These are phyloP conservation scores for Catunica adiposa DNA, from an alignment of 2,329 filamentous ascomycete genomes.

Conservation along the genomic window DNA sequence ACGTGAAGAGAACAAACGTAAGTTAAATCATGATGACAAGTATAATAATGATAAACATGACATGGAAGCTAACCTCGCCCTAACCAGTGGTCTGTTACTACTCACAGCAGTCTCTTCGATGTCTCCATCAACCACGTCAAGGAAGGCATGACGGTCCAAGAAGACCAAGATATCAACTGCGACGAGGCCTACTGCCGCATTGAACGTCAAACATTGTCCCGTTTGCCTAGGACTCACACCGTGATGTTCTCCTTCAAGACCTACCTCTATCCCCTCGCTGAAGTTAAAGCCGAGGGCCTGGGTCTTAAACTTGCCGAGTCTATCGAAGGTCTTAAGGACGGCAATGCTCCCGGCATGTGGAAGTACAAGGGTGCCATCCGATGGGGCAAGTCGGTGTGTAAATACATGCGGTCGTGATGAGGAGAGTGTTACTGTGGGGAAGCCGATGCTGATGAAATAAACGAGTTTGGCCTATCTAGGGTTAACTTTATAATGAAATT, in stretches of 20 bases:
- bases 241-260: slow-evolving; percentile 41
- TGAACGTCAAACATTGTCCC: slow-evolving; percentile 35
- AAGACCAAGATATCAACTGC: slow-evolving; percentile 25
- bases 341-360: slow-evolving; percentile 39
- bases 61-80: no score
- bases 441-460: no score
- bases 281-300: slow-evolving; percentile 33
- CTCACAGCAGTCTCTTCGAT: slow-evolving; percentile 26
- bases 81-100: slow-evolving; percentile 33
- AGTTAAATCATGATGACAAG: slow-evolving; percentile 14
- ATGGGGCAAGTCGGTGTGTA: slow-evolving; percentile 31
- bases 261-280: slow-evolving; percentile 31
- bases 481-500: no score
- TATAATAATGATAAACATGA: background rate
- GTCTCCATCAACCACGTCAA: slow-evolving; percentile 24
- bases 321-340: slow-evolving; percentile 33
- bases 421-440: no score
- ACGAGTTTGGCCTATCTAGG: no score
- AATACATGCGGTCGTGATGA: slow-evolving; percentile 26
- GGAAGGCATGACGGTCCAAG: slow-evolving; percentile 20
- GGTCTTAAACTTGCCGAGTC: slow-evolving; percentile 32
- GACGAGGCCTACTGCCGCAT: slow-evolving; percentile 26
- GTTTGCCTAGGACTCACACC: slow-evolving; percentile 30
- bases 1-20: slow-evolving; percentile 35
- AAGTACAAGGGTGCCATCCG: slow-evolving; percentile 32